Percentiles rank a stretch among this genome's conserved stretches.
Evolutionary conservation across 139 green algal species (phyloP).

Genomic region (Astrephomene gubernaculifera): DNA sequence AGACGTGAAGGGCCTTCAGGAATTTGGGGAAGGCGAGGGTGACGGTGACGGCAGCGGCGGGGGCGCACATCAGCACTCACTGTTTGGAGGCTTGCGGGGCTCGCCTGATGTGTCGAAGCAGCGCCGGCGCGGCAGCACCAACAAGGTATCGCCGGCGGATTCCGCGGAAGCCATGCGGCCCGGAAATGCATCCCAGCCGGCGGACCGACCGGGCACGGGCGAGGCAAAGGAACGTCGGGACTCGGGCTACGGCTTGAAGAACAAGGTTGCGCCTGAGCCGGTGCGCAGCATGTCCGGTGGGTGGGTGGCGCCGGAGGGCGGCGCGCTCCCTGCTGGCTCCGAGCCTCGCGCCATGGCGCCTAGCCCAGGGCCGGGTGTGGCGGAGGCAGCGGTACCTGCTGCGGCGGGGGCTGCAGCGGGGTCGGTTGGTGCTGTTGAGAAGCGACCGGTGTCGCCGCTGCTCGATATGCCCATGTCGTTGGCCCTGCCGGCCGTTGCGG

Average conservation of each 20-base stretch:
- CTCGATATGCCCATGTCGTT: neutral
- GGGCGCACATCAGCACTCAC: too few species aligned
- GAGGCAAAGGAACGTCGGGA: neutral
- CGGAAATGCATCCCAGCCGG: neutral
- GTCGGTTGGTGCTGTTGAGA: neutral
- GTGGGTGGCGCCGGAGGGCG: neutral
- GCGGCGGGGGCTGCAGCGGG: neutral
- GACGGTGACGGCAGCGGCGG: too few species aligned
- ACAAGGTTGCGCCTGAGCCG: slow-evolving; percentile 5
- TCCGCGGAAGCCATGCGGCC: neutral
- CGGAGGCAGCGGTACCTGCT: too few species aligned
- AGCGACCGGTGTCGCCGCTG: slow-evolving; percentile 27
- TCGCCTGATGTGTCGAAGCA: too few species aligned
- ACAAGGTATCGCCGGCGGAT: slow-evolving; percentile 2
- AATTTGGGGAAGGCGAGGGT: too few species aligned
- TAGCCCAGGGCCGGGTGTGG: too few species aligned
- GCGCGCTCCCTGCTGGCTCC: neutral
- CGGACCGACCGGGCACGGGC: neutral
- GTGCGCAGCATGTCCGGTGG: neutral
- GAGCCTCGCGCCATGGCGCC: neutral
- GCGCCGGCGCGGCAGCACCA: neutral
- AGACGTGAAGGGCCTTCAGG: too few species aligned
- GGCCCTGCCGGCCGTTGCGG: neutral
- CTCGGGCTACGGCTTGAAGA: neutral
- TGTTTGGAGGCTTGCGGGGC: too few species aligned